These are phyloP conservation scores for Aplosporella prunicola DNA, from an alignment of 2,329 filamentous ascomycete species.

Conservation along the genomic window DNA sequence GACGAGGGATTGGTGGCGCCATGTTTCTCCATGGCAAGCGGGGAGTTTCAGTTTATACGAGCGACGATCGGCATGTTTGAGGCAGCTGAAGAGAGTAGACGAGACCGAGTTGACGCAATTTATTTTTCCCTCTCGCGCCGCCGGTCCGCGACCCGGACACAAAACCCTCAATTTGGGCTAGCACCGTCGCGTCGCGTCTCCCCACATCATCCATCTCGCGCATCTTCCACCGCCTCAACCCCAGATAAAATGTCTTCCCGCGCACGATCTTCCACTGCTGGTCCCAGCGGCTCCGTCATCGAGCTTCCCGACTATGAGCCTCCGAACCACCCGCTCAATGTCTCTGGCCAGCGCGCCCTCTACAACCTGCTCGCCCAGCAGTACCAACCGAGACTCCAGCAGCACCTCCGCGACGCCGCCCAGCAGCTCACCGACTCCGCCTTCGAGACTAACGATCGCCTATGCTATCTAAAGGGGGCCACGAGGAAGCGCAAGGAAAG, in stretches of 20 bases:
- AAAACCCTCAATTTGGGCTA: too few relatives aligned
- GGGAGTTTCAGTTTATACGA: too few relatives aligned
- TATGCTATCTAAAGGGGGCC: constrained; percentile 31
- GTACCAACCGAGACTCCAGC: constrained; percentile 37
- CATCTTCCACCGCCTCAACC: background rate
- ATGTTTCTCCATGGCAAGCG: too few relatives aligned
- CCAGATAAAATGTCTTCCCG: constrained; percentile 1
- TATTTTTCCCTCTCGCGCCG: too few relatives aligned
- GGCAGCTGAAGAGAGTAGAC: too few relatives aligned
- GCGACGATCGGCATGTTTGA: too few relatives aligned
- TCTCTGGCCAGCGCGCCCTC: constrained; percentile 1
- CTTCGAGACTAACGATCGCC: constrained; percentile 47
- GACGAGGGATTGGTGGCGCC: too few relatives aligned
- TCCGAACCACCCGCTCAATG: constrained; percentile 43
- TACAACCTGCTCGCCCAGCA: constrained; percentile 31
- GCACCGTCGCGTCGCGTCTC: constrained; percentile 7
- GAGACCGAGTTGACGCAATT: too few relatives aligned
- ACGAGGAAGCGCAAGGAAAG: constrained; percentile 25
- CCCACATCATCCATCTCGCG: background rate
- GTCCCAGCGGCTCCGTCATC: background rate
- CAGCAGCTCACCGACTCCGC: constrained; percentile 40
- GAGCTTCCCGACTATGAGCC: constrained; percentile 43
- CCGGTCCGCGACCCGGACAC: too few relatives aligned
- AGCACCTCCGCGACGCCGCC: constrained; percentile 39
- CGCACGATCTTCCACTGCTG: constrained; percentile 1